phyloP scores from a whole-genome alignment of 2,329 filamentous ascomycete species.

The Penicillium decumbens region DNA sequence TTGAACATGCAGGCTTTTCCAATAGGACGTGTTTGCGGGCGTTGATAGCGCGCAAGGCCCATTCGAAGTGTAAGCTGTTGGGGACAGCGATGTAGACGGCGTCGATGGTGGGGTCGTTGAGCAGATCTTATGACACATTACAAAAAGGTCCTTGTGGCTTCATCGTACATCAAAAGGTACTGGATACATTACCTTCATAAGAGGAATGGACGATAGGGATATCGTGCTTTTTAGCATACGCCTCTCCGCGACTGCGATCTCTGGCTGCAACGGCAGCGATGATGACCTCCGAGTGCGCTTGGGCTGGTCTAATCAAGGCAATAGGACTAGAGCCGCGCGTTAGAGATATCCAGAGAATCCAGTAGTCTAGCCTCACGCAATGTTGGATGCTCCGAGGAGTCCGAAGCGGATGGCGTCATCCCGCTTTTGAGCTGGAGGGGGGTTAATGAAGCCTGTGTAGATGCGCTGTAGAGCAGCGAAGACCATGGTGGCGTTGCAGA shows the following conservation, averaged over 20 bases:
- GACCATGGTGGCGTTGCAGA: background rate
- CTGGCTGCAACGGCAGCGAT: slow-evolving; percentile 52
- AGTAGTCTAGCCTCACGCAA: background rate
- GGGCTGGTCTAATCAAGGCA: slow-evolving; percentile 44
- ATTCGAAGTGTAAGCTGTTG: slow-evolving; percentile 42
- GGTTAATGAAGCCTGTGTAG: background rate
- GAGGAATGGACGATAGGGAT: slow-evolving; percentile 49
- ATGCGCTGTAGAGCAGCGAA: background rate
- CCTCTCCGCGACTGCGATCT: slow-evolving; percentile 45
- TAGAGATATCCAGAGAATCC: background rate
- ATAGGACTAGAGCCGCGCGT: slow-evolving; percentile 7
- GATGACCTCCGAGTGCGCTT: slow-evolving; percentile 52
- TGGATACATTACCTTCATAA: slow-evolving; percentile 49
- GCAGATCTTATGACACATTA: slow-evolving; percentile 10
- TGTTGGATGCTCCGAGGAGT: background rate
- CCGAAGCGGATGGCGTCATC: background rate
- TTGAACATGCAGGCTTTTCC: slow-evolving; percentile 52
- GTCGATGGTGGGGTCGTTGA: slow-evolving; percentile 30
- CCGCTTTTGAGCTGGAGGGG: background rate
- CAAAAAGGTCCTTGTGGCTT: background rate
- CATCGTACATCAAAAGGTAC: slow-evolving; percentile 14
- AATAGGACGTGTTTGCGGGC: slow-evolving; percentile 54
- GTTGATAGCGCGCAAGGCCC: slow-evolving; percentile 46
- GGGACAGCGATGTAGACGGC: slow-evolving; percentile 49
- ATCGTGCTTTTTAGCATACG: slow-evolving; percentile 49